Evolutionary conservation across 768 basidiomycete species (phyloP).

Genomic region (Pisolithus albus): DNA sequence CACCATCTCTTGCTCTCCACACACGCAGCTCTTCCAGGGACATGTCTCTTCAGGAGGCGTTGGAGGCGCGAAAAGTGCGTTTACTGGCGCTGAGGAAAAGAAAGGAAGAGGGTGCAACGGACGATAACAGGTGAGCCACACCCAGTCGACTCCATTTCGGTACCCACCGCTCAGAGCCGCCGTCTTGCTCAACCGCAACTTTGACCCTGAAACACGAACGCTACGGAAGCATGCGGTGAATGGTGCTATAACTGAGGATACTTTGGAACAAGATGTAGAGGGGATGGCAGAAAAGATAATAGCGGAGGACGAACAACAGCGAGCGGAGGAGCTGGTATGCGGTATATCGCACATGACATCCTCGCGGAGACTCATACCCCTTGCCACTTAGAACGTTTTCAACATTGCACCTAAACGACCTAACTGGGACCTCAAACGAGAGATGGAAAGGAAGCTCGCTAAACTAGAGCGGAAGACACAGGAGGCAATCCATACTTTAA

Average conservation of each 20-base stretch:
- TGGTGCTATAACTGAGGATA: slow-evolving; percentile 62
- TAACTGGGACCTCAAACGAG: slow-evolving; percentile 94
- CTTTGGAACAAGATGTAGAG: slow-evolving; percentile 79
- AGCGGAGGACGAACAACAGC: slow-evolving; percentile 75
- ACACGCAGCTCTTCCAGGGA: neutral
- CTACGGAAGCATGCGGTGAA: slow-evolving; percentile 59
- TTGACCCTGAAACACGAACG: slow-evolving; percentile 82
- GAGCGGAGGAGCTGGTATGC: slow-evolving; percentile 83
- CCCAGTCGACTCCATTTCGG: neutral
- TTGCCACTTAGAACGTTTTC: slow-evolving; percentile 65
- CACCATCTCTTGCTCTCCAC: neutral
- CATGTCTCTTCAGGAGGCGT: slow-evolving; percentile 69
- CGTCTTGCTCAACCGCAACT: slow-evolving; percentile 70
- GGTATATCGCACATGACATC: neutral
- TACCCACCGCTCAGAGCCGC: slow-evolving; percentile 33
- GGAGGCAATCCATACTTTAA: slow-evolving; percentile 86
- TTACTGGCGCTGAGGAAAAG: slow-evolving; percentile 68
- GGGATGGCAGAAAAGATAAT: slow-evolving; percentile 84
- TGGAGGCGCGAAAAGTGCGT: slow-evolving; percentile 77
- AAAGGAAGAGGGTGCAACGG: slow-evolving; percentile 52
- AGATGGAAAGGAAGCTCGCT: slow-evolving; percentile 83
- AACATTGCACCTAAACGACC: slow-evolving; percentile 97
- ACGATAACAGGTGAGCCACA: slow-evolving; percentile 36
- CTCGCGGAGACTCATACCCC: no score
- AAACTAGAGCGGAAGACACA: slow-evolving; percentile 90